These are phyloP conservation scores for Phaseolus coccineus DNA, from an alignment of 331 rosid species.

Conservation along the genomic window DNA sequence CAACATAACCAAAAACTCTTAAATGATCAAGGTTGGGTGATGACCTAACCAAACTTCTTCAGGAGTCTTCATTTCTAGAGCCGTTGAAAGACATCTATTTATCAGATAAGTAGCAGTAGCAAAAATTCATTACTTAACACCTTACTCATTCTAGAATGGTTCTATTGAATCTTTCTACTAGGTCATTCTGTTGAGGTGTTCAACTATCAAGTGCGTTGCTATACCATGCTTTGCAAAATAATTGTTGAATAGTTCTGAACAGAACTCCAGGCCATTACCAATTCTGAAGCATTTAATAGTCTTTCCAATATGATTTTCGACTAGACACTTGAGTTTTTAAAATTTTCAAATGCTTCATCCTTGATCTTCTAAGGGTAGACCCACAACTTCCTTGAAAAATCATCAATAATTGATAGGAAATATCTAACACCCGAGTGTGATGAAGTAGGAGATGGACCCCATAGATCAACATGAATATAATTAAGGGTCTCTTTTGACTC, in stretches of 20 bases:
- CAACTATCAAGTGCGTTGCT: not conserved
- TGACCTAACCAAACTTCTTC: not conserved
- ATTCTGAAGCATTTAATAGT: not conserved
- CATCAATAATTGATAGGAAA: not conserved
- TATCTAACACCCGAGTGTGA: not conserved
- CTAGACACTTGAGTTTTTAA: not conserved
- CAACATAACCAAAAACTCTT: not conserved
- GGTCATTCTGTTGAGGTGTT: not conserved
- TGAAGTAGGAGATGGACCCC: not conserved
- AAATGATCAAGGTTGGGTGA: not conserved
- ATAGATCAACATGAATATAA: not conserved
- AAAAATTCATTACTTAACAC: not conserved
- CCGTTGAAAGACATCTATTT: not conserved
- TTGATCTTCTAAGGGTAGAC: not conserved
- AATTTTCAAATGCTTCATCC: not conserved
- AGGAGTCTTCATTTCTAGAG: not conserved
- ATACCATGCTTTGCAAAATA: not conserved
- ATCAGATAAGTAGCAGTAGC: no score
- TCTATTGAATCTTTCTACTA: not conserved
- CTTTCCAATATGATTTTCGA: not conserved
- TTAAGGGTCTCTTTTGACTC: not conserved
- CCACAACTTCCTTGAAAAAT: not conserved
- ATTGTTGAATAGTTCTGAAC: not conserved
- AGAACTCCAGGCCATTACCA: not conserved
- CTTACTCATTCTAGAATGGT: not conserved